Evolutionary conservation across 345 rosid species (phyloP).

Genomic region (Balakata baccata): DNA sequence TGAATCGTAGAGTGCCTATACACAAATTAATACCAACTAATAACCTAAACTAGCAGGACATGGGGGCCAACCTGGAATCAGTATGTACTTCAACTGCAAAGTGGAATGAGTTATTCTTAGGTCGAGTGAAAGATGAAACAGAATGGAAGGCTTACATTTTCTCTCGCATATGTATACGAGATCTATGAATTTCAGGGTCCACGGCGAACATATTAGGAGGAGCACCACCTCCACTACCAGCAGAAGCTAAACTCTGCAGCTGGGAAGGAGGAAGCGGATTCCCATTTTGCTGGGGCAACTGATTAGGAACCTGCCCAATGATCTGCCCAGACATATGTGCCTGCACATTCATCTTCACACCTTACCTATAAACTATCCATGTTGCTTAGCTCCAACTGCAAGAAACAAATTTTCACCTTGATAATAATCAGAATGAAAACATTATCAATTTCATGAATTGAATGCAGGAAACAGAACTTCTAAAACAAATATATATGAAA

Average conservation of each 20-base stretch:
- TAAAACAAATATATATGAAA: not conserved
- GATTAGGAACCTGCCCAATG: slow-evolving; percentile 63
- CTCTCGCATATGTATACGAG: slow-evolving; percentile 42
- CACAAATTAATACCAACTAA: not conserved
- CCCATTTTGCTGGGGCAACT: slow-evolving; percentile 64
- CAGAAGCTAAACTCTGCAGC: slow-evolving; percentile 46
- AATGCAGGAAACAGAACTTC: no score
- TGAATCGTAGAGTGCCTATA: not conserved
- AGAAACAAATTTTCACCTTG: not conserved
- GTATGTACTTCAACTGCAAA: not conserved
- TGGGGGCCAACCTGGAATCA: not conserved
- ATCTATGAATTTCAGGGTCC: slow-evolving; percentile 50
- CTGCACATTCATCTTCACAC: slow-evolving; percentile 52
- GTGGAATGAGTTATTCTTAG: not conserved
- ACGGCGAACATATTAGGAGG: slow-evolving; percentile 24
- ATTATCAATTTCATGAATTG: not conserved
- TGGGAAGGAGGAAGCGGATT: slow-evolving; percentile 49
- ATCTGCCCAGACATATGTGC: slow-evolving; percentile 57
- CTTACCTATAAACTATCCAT: slow-evolving; percentile 12
- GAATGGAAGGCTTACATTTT: slow-evolving; percentile 45
- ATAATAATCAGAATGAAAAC: not conserved
- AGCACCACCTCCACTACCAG: slow-evolving; percentile 28
- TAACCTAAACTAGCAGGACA: not conserved
- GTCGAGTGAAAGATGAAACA: not conserved
- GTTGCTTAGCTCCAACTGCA: slow-evolving; percentile 15